phyloP scores from a whole-genome alignment of 2,329 filamentous ascomycete species.

The Penicillium griseofulvum region DNA sequence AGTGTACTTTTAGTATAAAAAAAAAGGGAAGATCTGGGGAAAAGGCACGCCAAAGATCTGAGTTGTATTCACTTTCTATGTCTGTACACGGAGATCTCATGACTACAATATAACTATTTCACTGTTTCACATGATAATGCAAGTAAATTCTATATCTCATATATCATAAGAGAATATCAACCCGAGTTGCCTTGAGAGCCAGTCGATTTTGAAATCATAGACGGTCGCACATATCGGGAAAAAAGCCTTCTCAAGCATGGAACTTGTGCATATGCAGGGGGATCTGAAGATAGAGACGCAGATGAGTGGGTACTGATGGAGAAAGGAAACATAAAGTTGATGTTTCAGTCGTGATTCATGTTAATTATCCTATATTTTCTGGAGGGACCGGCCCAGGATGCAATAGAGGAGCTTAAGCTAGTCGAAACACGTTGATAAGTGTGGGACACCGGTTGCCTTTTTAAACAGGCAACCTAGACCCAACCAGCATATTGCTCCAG shows the following conservation, averaged over 20 bases:
- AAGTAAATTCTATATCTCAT: slow-evolving; percentile 3
- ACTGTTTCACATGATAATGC: not conserved
- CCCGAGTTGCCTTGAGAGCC: not conserved
- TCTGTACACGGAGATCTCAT: not conserved
- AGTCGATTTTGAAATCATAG: slow-evolving; percentile 11
- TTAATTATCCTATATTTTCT: slow-evolving; percentile 8
- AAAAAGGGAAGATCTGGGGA: slow-evolving; percentile 19
- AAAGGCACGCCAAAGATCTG: not conserved
- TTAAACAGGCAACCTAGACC: slow-evolving; percentile 23
- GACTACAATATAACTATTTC: not conserved
- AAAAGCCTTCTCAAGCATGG: not conserved
- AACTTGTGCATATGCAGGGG: slow-evolving; percentile 13
- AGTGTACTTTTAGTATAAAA: not conserved
- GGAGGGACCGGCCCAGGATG: slow-evolving; percentile 2
- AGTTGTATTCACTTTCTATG: not conserved
- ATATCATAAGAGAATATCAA: not conserved
- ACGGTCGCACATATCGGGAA: slow-evolving; percentile 3
- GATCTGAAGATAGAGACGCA: not conserved
- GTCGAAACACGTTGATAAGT: not conserved
- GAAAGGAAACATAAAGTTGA: not conserved
- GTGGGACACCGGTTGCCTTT: slow-evolving; percentile 5
- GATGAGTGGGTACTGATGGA: not conserved
- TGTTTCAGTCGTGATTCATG: slow-evolving; percentile 7
- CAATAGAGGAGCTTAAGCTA: slow-evolving; percentile 1
- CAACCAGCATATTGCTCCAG: slow-evolving; percentile 40